phyloP scores from a whole-genome alignment of 2,329 filamentous ascomycete species.

The Fusarium buxicola region DNA sequence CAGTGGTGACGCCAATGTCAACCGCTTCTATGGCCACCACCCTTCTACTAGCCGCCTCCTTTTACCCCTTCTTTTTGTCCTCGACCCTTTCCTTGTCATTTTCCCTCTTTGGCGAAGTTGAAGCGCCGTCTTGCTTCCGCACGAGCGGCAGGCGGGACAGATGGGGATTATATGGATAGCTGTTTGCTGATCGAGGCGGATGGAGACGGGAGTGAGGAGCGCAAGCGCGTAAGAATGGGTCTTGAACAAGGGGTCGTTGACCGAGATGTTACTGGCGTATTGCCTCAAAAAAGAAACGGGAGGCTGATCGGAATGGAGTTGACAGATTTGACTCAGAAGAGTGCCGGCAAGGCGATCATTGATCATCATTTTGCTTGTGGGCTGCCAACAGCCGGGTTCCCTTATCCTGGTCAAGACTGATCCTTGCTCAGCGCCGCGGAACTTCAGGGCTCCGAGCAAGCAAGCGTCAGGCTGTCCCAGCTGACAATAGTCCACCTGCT shows the following conservation, averaged over 20 bases:
- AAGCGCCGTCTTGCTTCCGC: background rate
- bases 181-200: slow-evolving; percentile 4
- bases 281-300: slow-evolving; percentile 40
- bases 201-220: slow-evolving; percentile 12
- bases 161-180: slow-evolving; percentile 7
- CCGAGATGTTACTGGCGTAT: slow-evolving; percentile 36
- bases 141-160: slow-evolving; percentile 16
- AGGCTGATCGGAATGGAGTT: slow-evolving; percentile 43
- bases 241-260: slow-evolving; percentile 24
- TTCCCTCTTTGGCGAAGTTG: slow-evolving; percentile 9
- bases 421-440: slow-evolving; percentile 37
- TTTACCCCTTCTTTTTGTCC: slow-evolving; percentile 14
- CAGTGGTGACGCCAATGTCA: slow-evolving; percentile 32
- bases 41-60: slow-evolving; percentile 12
- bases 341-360: slow-evolving; percentile 41
- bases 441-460: slow-evolving; percentile 32
- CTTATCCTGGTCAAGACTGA: slow-evolving; percentile 29
- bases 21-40: slow-evolving; percentile 15
- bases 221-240: slow-evolving; percentile 19
- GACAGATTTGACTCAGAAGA: slow-evolving; percentile 47
- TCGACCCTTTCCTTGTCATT: slow-evolving; percentile 5
- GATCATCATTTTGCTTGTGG: slow-evolving; percentile 36
- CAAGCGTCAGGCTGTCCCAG: slow-evolving; percentile 30
- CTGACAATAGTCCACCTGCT: slow-evolving; percentile 33
- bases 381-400: slow-evolving; percentile 20